Evolutionary conservation across 2,329 filamentous ascomycete species (phyloP), one percentile per base, ranked within the genome.

Genomic region (Exophiala dermatitidis): DNA sequence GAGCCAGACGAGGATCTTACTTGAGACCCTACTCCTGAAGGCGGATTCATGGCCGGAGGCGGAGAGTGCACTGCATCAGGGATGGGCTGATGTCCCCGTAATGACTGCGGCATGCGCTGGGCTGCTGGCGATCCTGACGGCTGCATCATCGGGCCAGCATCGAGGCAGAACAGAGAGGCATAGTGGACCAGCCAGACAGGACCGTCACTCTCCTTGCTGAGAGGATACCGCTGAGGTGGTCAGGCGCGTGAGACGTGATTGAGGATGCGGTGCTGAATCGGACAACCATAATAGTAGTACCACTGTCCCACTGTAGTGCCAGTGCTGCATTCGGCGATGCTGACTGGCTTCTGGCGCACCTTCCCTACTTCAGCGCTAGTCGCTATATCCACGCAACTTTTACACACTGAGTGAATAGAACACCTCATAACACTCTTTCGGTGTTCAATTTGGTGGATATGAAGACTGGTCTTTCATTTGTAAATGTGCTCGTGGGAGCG

Each of bases 1-100:
- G 55, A 58, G 28, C 55, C 58, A 46, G 58, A 60, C 3, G 58
- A 50, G 4, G 55, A 54, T 10, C 58, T 40, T 10, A 47, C 41
- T 31, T 60, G 53, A 31, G 58, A 54, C 26, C 50, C 55, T 9
- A 36, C 37, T 44, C 51, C 45, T 9, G 42, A 42, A 9, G 48
- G 30, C 12, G 57, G 45, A 49, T 53, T 56, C 50, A 50, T 54
- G 43, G 44, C 32, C 29, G 50, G 12, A 30, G 45, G 38, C 42
- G 53, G 51, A n/a, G 57, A 43, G 44, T 52, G 50, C 48, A 52
- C 48, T 5, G 48, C 30, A 29, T 56, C 54, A 5, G 47, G 36
- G 10, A 52, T 12, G 36, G 53, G 50, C 42, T 56, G 50, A 28
- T 50, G 52, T 30, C 56, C 46, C 8, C 57, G 57, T 46, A 54